Percentiles rank a stretch among this genome's conserved stretches.
These are phyloP conservation scores for Aureobasidium melanogenum DNA, from an alignment of 2,329 filamentous ascomycete species.

Conservation along the genomic window DNA sequence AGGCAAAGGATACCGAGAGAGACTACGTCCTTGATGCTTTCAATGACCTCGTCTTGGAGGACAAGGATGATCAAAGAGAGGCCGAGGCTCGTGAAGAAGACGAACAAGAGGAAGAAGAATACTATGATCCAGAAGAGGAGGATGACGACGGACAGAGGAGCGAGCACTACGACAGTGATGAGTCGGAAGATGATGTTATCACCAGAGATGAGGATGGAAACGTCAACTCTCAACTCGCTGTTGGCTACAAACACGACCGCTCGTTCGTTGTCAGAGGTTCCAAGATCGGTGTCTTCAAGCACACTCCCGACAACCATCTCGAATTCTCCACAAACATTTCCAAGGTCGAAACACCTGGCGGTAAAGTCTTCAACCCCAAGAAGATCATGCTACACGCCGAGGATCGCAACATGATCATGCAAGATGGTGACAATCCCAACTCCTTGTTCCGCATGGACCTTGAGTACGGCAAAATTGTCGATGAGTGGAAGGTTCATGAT, in stretches of 20 bases:
- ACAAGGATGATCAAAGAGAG: conserved; percentile 45
- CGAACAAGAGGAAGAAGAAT: conserved; percentile 47
- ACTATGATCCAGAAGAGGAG: conserved; percentile 54
- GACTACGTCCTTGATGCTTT: conserved; percentile 96
- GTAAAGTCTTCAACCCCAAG: conserved; percentile 83
- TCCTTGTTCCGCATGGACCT: conserved; percentile 95
- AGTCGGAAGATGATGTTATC: conserved; percentile 70
- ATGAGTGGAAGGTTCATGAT: conserved; percentile 98
- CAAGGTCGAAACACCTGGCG: conserved; percentile 81
- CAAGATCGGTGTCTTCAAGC: conserved; percentile 98
- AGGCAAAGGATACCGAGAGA: conserved; percentile 82
- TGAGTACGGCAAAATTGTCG: conserved; percentile 93
- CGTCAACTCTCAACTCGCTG: conserved; percentile 85
- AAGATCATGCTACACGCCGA: conserved; percentile 95
- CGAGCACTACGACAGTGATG: conserved; percentile 66
- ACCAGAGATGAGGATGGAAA: conserved; percentile 65
- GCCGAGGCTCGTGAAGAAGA: conserved; percentile 46
- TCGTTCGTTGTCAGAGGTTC: conserved; percentile 95
- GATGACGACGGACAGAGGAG: conserved; percentile 58
- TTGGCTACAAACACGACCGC: conserved; percentile 93
- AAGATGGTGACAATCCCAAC: conserved; percentile 75
- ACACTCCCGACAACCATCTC: conserved; percentile 82
- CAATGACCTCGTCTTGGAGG: conserved; percentile 87
- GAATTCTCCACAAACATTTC: conserved; percentile 97
- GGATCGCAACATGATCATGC: conserved; percentile 81